Evolutionary conservation across 257 asterid genomes (phyloP).

Genomic region (Eustoma russellianum): DNA sequence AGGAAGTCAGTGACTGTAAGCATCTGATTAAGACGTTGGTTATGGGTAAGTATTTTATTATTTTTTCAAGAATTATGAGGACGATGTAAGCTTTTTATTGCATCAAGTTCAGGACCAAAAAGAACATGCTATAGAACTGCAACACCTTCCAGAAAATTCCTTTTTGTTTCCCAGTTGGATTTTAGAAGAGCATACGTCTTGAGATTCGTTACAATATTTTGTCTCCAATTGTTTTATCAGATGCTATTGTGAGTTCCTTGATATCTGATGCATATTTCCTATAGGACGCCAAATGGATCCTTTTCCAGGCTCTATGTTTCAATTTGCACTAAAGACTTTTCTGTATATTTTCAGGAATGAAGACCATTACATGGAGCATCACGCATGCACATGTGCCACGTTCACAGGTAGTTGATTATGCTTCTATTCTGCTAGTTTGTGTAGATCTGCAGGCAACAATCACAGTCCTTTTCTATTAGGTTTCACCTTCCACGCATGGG

Average conservation of each 20-base stretch:
- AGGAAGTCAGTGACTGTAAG: constrained; percentile 96
- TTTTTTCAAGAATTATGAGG: no score
- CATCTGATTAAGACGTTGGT: constrained; percentile 96
- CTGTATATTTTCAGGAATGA: constrained; percentile 62
- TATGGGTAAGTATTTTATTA: constrained; percentile 50
- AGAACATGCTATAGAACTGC: no score
- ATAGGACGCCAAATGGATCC: neutral
- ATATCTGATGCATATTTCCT: neutral
- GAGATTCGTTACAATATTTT: constrained; percentile 1
- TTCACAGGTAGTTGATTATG: constrained; percentile 57
- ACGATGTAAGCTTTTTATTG: no score
- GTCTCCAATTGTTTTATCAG: neutral
- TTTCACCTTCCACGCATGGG: constrained; percentile 86
- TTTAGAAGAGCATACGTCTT: no score
- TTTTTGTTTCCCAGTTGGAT: no score
- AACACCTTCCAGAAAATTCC: no score
- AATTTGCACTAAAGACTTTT: neutral
- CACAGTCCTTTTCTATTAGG: constrained; percentile 35
- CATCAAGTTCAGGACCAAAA: no score
- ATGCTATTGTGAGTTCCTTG: neutral
- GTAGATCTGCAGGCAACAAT: no score
- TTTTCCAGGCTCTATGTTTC: no score
- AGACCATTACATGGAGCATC: constrained; percentile 97
- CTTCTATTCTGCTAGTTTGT: constrained; percentile 2
- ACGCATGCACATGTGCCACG: constrained; percentile 96